A percentile compares a stretch with the other conserved stretches of the same genome.
phyloP scores from a whole-genome alignment of 306 rosid species.

The Pyrus bretschneideri region DNA sequence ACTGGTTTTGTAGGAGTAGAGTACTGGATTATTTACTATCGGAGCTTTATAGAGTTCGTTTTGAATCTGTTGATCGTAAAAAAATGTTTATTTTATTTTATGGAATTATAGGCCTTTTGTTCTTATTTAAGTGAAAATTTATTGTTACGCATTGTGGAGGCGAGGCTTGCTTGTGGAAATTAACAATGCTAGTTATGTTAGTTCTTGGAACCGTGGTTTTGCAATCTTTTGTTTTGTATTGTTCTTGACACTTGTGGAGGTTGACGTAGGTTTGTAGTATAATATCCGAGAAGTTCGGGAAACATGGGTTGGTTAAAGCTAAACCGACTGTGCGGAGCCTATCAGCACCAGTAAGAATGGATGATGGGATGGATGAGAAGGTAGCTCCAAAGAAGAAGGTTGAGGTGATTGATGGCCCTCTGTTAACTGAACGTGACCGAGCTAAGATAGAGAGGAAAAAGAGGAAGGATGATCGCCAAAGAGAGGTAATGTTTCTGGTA shows the following conservation, averaged over 20 bases:
- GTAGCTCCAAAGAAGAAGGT: slow-evolving; percentile 71
- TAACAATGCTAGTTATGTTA: background rate
- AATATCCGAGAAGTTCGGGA: slow-evolving; percentile 75
- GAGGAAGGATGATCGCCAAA: slow-evolving; percentile 91
- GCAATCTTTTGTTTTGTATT: background rate
- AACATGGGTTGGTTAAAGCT: slow-evolving; percentile 74
- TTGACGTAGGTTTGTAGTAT: slow-evolving; percentile 65
- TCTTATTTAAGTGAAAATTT: background rate
- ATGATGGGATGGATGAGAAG: slow-evolving; percentile 83
- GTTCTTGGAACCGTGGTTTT: background rate
- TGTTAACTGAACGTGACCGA: slow-evolving; percentile 76
- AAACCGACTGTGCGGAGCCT: slow-evolving; percentile 83
- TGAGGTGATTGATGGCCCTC: slow-evolving; percentile 78
- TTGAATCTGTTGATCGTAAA: background rate
- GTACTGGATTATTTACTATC: background rate
- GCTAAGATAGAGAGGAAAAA: slow-evolving; percentile 70
- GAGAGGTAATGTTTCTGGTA: slow-evolving; percentile 60
- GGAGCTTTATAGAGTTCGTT: background rate
- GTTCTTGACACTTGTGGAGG: background rate
- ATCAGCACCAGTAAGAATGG: slow-evolving; percentile 81
- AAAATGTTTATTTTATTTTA: too few species aligned
- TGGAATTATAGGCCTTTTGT: background rate
- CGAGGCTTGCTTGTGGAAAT: too few species aligned
- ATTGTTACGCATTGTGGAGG: too few species aligned
- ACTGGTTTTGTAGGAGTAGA: background rate